A percentile compares a stretch with the other conserved stretches of the same genome.
Evolutionary conservation across 768 basidiomycete species (phyloP).

Genomic region (Suillus variegatus): DNA sequence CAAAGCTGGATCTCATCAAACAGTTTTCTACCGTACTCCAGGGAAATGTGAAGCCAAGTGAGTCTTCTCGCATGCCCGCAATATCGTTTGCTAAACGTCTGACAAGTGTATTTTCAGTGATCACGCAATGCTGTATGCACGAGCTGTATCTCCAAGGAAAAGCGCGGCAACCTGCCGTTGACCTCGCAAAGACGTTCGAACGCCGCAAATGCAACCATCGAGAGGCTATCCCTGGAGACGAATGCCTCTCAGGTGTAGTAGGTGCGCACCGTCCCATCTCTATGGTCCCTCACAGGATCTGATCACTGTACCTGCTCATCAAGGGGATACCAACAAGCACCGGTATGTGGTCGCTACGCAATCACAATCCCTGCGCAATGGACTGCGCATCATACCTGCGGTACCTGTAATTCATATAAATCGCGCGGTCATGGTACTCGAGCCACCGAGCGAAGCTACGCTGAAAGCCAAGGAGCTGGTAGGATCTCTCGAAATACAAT

Average conservation of each 20-base stretch:
- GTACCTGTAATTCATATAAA: slow-evolving; percentile 92
- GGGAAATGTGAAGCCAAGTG: slow-evolving; percentile 90
- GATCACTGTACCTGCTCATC: not conserved
- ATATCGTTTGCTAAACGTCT: slow-evolving; percentile 20
- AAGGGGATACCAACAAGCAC: slow-evolving; percentile 86
- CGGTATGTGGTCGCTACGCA: slow-evolving; percentile 91
- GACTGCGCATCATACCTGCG: slow-evolving; percentile 74
- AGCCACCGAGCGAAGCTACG: slow-evolving; percentile 84
- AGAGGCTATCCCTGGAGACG: slow-evolving; percentile 80
- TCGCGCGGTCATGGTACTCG: slow-evolving; percentile 89
- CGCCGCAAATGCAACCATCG: slow-evolving; percentile 93
- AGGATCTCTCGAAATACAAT: slow-evolving; percentile 19
- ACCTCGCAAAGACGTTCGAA: slow-evolving; percentile 93
- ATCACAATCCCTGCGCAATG: slow-evolving; percentile 66
- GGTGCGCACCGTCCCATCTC: slow-evolving; percentile 45
- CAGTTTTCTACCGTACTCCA: slow-evolving; percentile 79
- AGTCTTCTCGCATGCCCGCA: slow-evolving; percentile 31
- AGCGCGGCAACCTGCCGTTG: slow-evolving; percentile 70
- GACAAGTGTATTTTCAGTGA: slow-evolving; percentile 75
- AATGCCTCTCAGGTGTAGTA: slow-evolving; percentile 79
- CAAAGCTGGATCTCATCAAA: slow-evolving; percentile 75
- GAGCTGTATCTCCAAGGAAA: slow-evolving; percentile 87
- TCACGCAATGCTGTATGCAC: slow-evolving; percentile 96
- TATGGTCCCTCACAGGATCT: slow-evolving; percentile 6
- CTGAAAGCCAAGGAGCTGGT: slow-evolving; percentile 66